Evolutionary conservation across 1,284 basidiomycete genomes (phyloP).

Genomic region (Flammula alnicola): DNA sequence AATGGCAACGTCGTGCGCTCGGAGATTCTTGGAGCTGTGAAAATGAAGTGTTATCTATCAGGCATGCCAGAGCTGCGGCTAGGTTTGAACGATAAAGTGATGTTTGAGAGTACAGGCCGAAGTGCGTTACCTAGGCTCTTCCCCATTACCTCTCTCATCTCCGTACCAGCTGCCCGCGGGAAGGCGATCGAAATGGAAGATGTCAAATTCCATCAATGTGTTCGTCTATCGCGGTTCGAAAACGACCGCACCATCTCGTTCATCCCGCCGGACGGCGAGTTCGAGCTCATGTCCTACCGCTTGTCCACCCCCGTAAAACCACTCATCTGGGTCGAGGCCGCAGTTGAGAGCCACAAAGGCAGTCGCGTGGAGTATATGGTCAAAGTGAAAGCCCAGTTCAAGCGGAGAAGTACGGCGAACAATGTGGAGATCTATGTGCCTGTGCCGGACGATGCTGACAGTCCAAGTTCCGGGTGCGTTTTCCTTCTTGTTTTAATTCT

Average conservation of each 20-base stretch:
- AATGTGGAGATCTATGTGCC: conserved; percentile 99
- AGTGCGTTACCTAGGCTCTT: conserved; percentile 54
- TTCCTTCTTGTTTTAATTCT: neutral
- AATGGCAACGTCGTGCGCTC: conserved; percentile 97
- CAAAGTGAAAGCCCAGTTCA: conserved; percentile 98
- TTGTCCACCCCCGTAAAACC: conserved; percentile 97
- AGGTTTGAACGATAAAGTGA: conserved; percentile 98
- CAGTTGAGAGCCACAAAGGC: conserved; percentile 93
- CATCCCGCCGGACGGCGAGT: conserved; percentile 99
- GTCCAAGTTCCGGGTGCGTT: conserved; percentile 91
- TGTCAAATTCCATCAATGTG: conserved; percentile 99
- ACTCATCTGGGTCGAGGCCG: conserved; percentile 97
- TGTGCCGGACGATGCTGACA: conserved; percentile 98
- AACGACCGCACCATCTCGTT: conserved; percentile 99
- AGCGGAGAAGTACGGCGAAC: conserved; percentile 94
- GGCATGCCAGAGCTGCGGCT: conserved; percentile 98
- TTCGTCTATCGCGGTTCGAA: conserved; percentile 98
- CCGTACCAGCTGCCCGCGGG: conserved; percentile 79
- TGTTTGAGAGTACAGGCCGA: conserved; percentile 97
- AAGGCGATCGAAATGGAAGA: conserved; percentile 99
- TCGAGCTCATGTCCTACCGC: conserved; percentile 98
- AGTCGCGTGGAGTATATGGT: conserved; percentile 98
- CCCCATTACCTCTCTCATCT: neutral
- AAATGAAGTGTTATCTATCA: conserved; percentile 99
- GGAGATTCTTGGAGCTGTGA: conserved; percentile 96